Base-by-base conservation (phyloP, 148 eudicot species). In the Rhododendron griersonianum region DNA sequence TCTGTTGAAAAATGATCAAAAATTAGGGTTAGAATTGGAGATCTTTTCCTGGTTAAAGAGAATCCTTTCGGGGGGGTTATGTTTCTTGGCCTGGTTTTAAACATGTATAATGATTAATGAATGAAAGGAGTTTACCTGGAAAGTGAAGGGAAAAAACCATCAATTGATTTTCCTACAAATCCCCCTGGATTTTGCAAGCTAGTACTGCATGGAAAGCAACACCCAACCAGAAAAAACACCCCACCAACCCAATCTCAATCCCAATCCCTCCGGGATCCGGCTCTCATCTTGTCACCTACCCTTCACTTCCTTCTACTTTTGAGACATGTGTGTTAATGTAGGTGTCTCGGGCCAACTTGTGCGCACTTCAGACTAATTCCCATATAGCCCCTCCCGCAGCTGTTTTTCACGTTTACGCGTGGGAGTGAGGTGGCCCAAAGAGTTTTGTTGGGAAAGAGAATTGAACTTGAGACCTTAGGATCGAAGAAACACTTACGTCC, bases 121-220 rank as follows among this genome's bases (percentile, higher is more conserved):
- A 41, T 41, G 45, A 41, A 6, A 41, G 14, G 25, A 28, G 28
- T 83, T 83, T 69, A 18, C 63, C 63, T 41, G 8, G 45, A 51
- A 84, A 84, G 79, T 71, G 30, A 84, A 30, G 76, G 76, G 41
- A 15, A 16, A 83, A 76, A 48, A 16, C 45, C 78, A 83, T 11
- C 14, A 71, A 30, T 45, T 28, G 83, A 13, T 81, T 13, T 57
- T 57, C 25, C 13, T 48, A 11, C 48, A 37, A 3, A 11, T 28
- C 48, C 75, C 63, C 78, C 78, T 21, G 18, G 16, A 57, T 82
- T 41, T 59, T 39, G 48, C 79, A 75, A 75, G 79, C 25, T 39
- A 37, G 21, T 75, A 41, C 45, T 6, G 25, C 50, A 41, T 61
- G 75, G 75, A 82, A 82, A 82, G 35, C 74, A 23, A 61, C 75